These are phyloP conservation scores for Spiromastix sp. DNA, from an alignment of 2,329 filamentous ascomycete species.

Conservation along the genomic window DNA sequence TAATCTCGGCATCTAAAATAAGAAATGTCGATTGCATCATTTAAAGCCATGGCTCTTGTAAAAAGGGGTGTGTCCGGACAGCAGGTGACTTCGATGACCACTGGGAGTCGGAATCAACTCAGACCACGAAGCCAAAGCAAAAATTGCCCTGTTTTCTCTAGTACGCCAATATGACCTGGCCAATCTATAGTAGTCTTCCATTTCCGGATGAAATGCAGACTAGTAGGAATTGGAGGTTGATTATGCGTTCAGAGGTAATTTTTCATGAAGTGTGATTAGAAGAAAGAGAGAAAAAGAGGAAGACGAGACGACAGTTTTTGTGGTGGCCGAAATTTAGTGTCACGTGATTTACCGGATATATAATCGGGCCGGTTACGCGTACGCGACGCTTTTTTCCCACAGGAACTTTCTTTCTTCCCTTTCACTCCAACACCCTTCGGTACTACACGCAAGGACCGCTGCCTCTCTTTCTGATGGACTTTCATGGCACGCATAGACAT, in stretches of 20 bases:
- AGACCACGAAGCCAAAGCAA: constrained; percentile 13
- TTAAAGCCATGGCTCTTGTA: too few relatives aligned
- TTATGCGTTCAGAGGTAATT: constrained; percentile 35
- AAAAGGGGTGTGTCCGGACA: constrained; percentile 25
- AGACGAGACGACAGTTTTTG: not conserved
- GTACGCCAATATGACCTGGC: constrained; percentile 40
- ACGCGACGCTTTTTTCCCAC: not conserved
- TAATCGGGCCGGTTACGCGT: not conserved
- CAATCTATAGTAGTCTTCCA: constrained; percentile 27
- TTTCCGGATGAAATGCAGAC: constrained; percentile 2
- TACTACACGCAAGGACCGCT: too few relatives aligned
- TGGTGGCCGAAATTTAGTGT: too few relatives aligned
- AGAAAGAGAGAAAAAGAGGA: constrained; percentile 16
- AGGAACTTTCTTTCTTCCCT: not conserved
- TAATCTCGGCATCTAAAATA: too few relatives aligned
- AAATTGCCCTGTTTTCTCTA: constrained; percentile 22
- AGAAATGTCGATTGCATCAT: too few relatives aligned
- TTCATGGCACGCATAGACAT: too few relatives aligned
- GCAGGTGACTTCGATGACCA: constrained; percentile 25
- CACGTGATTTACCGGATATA: not conserved
- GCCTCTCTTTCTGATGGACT: too few relatives aligned
- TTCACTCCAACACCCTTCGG: not conserved
- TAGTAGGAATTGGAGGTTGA: constrained; percentile 35
- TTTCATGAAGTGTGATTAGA: constrained; percentile 28
- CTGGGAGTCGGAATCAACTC: constrained; percentile 24